Evolutionary conservation across 345 rosid genomes (phyloP).

Genomic region (Pugionium dolabratum): DNA sequence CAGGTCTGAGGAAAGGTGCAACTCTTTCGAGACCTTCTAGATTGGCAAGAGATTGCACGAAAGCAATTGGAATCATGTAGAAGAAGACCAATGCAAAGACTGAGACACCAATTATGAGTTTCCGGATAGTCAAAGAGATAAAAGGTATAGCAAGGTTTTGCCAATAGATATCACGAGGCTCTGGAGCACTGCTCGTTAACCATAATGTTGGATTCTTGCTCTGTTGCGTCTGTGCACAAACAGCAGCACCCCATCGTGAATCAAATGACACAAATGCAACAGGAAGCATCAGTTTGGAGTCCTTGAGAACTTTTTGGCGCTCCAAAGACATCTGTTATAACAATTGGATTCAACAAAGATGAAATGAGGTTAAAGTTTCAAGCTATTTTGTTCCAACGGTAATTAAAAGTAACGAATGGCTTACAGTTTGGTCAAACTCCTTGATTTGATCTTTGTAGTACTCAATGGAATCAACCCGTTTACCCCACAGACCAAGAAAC

Average conservation of each 20-base stretch:
- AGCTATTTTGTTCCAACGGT: not conserved
- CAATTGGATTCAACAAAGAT: not conserved
- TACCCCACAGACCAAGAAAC: conserved; percentile 82
- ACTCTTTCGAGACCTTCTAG: conserved; percentile 85
- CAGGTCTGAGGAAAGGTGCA: conserved; percentile 96
- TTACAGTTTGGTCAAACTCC: conserved; percentile 63
- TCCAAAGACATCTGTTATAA: conserved; percentile 67
- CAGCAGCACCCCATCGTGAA: conserved; percentile 97
- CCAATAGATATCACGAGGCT: conserved; percentile 97
- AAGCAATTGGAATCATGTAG: conserved; percentile 99
- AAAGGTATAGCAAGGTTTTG: conserved; percentile 88
- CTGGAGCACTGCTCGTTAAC: conserved; percentile 96
- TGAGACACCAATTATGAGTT: conserved; percentile 61
- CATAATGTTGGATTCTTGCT: conserved; percentile 88
- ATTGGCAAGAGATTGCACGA: conserved; percentile 97
- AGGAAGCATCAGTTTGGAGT: conserved; percentile 68
- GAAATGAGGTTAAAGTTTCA: conserved; percentile 2
- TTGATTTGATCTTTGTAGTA: conserved; percentile 67
- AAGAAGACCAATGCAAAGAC: conserved; percentile 90
- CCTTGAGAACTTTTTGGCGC: conserved; percentile 68
- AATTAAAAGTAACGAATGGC: conserved; percentile 19
- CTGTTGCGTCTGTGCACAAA: conserved; percentile 98
- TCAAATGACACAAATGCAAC: conserved; percentile 89
- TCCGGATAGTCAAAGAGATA: conserved; percentile 77
- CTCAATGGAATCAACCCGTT: conserved; percentile 75